A percentile compares a stretch with the other conserved stretches of the same genome.
Conservation (phyloP, 2,329 filamentous ascomycete genomes). For the Ophiostoma populinum region DNA sequence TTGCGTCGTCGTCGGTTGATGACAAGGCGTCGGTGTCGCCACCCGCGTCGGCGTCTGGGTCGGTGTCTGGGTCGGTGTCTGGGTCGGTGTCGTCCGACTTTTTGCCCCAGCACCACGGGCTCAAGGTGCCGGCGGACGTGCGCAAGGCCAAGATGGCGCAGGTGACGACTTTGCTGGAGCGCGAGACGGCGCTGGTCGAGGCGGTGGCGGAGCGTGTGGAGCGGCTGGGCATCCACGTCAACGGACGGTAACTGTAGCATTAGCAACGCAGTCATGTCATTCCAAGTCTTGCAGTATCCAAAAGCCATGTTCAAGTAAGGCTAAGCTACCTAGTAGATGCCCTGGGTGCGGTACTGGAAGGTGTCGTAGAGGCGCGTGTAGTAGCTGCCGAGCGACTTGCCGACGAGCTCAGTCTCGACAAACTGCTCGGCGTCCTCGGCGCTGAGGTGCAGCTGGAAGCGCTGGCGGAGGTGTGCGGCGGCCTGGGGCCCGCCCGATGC, state of each 20-base stretch:
- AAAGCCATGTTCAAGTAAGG: neutral
- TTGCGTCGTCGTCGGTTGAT: slow-evolving; percentile 16
- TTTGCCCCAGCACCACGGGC: slow-evolving; percentile 18
- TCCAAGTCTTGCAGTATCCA: neutral
- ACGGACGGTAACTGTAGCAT: neutral
- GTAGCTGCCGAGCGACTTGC: slow-evolving; percentile 71
- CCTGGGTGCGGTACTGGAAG: slow-evolving; percentile 76
- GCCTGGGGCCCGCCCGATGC: slow-evolving; percentile 55
- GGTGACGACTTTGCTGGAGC: slow-evolving; percentile 44
- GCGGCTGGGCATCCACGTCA: slow-evolving; percentile 25
- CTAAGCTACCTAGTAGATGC: too few species aligned
- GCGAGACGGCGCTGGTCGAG: slow-evolving; percentile 51
- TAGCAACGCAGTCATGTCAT: neutral
- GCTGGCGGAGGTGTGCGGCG: slow-evolving; percentile 49
- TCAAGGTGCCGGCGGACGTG: slow-evolving; percentile 41
- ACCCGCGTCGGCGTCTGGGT: slow-evolving; percentile 3
- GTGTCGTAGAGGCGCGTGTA: slow-evolving; percentile 78
- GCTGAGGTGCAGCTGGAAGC: slow-evolving; percentile 69
- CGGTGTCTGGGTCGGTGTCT: neutral
- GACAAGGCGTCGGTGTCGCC: too few species aligned
- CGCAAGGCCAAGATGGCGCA: slow-evolving; percentile 45
- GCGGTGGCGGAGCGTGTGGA: slow-evolving; percentile 46
- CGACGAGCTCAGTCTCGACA: slow-evolving; percentile 63
- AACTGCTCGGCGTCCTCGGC: slow-evolving; percentile 67
- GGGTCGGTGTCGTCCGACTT: neutral